phyloP scores from a whole-genome alignment of 352 stramenopile species.

The Phytophthora lateralis region DNA sequence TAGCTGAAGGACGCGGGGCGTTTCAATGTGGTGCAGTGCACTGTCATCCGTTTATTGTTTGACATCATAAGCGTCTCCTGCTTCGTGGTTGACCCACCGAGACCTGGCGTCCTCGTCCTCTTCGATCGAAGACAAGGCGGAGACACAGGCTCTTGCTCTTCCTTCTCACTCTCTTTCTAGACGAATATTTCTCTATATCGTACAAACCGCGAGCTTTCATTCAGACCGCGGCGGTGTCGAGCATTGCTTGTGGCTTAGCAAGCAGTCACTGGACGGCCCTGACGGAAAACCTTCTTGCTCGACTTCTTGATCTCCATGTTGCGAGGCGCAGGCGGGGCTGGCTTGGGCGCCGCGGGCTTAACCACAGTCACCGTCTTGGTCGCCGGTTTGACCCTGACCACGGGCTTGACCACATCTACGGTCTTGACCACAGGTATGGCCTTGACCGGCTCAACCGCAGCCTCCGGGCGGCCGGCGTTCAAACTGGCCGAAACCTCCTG shows the following conservation, averaged over 20 bases:
- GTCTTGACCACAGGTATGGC: conserved; percentile 13
- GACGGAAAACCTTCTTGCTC: conserved; percentile 45
- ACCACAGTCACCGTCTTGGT: neutral
- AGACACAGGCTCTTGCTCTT: conserved; percentile 8
- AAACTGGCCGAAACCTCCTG: conserved; percentile 38
- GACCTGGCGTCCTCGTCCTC: conserved; percentile 22
- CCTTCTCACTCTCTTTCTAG: conserved; percentile 8
- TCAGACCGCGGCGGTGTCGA: conserved; percentile 15
- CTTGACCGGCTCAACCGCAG: conserved; percentile 4
- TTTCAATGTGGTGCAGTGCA: conserved; percentile 32
- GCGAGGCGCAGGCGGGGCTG: conserved; percentile 24
- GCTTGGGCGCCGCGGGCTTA: conserved; percentile 9
- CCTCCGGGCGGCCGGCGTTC: conserved; percentile 14
- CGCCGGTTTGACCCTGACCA: conserved; percentile 7
- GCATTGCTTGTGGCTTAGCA: conserved; percentile 17
- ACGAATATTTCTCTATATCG: conserved; percentile 30
- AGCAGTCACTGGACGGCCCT: conserved; percentile 32
- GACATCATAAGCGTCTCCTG: conserved; percentile 28
- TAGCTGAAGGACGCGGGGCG: conserved; percentile 17
- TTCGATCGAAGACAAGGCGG: conserved; percentile 39
- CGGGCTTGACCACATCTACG: conserved; percentile 9
- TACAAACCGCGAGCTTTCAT: conserved; percentile 37
- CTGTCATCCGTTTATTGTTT: conserved; percentile 31
- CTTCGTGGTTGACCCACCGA: conserved; percentile 9
- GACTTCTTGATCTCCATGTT: conserved; percentile 44